Conservation (phyloP, 768 basidiomycete species). For the Auriculariales sp. region DNA sequence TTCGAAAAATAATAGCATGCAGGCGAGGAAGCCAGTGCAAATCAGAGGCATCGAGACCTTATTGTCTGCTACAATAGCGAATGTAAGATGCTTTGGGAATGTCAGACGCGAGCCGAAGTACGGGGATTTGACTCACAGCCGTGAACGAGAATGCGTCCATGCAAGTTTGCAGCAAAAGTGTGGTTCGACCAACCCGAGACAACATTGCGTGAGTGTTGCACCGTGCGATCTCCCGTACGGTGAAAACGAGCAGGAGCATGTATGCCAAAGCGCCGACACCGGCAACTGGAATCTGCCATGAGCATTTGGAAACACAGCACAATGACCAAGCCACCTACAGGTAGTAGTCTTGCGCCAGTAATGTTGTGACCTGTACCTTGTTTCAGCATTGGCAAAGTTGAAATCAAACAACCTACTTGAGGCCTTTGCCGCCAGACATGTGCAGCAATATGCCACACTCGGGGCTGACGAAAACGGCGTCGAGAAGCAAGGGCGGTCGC, state of each 20-base stretch:
- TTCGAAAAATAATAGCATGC: conserved; percentile 67
- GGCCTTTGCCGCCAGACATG: conserved; percentile 47
- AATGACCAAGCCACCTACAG: conserved; percentile 24
- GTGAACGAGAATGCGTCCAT: conserved; percentile 78
- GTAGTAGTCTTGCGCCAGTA: conserved; percentile 68
- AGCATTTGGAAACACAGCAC: conserved; percentile 9
- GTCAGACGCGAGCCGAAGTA: not conserved
- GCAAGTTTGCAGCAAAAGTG: conserved; percentile 63
- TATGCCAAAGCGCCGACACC: conserved; percentile 54
- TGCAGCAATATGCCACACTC: conserved; percentile 69
- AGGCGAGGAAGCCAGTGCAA: conserved; percentile 73
- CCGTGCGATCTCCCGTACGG: conserved; percentile 58
- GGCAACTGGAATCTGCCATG: conserved; percentile 37
- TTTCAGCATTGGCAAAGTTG: not conserved
- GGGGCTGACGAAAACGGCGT: conserved; percentile 58
- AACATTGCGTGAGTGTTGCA: conserved; percentile 70
- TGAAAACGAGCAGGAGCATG: conserved; percentile 46
- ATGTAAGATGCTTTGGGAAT: conserved; percentile 50
- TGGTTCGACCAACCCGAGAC: conserved; percentile 69
- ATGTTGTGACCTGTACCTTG: conserved; percentile 28
- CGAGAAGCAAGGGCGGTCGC: conserved; percentile 41
- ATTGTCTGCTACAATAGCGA: conserved; percentile 76
- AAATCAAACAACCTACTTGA: conserved; percentile 35
- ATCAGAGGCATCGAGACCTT: conserved; percentile 66
- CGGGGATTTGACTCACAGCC: conserved; percentile 24